Conservation (phyloP, 2,329 filamentous ascomycete species). For the Podosphaera fusca region DNA sequence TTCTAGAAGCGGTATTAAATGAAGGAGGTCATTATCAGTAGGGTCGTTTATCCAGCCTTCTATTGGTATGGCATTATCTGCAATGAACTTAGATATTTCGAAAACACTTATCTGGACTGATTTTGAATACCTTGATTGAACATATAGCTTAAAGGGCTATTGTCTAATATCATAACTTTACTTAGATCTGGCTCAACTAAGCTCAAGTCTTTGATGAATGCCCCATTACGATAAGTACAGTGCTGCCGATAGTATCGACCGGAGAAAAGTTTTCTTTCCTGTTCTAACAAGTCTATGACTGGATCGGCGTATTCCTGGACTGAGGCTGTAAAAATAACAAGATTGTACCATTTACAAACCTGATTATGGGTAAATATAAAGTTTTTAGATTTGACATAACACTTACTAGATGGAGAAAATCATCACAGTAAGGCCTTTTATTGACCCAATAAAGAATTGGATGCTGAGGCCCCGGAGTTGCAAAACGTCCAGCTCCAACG, state of each 20-base stretch:
- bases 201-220: slow-evolving; percentile 94
- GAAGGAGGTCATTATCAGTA: slow-evolving; percentile 83
- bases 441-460: slow-evolving; percentile 98
- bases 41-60: slow-evolving; percentile 99
- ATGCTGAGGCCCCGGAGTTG: slow-evolving; percentile 59
- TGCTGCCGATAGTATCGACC: slow-evolving; percentile 89
- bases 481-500: slow-evolving; percentile 41
- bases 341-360: slow-evolving; percentile 93
- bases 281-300: slow-evolving; percentile 95
- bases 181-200: slow-evolving; percentile 91
- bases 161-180: slow-evolving; percentile 97
- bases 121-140: slow-evolving; percentile 65
- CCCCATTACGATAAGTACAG: slow-evolving; percentile 84
- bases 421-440: slow-evolving; percentile 89
- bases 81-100: slow-evolving; percentile 1
- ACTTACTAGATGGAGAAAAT: slow-evolving; percentile 65
- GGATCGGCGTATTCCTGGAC: slow-evolving; percentile 98
- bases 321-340: slow-evolving; percentile 88
- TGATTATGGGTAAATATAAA: slow-evolving; percentile 19
- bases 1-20: slow-evolving; percentile 79
- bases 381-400: background rate
- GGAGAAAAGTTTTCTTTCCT: slow-evolving; percentile 89
- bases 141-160: slow-evolving; percentile 92
- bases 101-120: background rate
- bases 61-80: slow-evolving; percentile 97